phyloP scores from a whole-genome alignment of 768 basidiomycete genomes.

The Goffeauzyma gilvescens region DNA sequence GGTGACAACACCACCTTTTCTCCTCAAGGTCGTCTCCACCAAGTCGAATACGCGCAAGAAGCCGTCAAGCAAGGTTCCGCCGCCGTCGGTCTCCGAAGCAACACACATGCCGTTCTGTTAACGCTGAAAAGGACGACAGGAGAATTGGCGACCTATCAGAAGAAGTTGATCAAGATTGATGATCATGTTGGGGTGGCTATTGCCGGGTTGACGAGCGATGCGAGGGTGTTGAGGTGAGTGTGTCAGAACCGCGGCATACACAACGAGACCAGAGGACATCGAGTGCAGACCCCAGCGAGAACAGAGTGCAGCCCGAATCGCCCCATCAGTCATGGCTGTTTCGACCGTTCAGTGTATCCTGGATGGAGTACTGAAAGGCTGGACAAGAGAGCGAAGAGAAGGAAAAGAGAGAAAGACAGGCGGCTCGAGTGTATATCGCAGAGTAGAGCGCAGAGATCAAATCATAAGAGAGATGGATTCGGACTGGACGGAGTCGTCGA shows the following conservation, averaged over 20 bases:
- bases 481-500: too few relatives aligned
- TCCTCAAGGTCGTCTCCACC: slow-evolving; percentile 83
- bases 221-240: slow-evolving; percentile 76
- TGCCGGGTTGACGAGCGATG: slow-evolving; percentile 95
- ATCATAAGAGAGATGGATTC: too few relatives aligned
- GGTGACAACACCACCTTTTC: slow-evolving; percentile 66
- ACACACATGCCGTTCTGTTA: slow-evolving; percentile 79
- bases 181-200: slow-evolving; percentile 99
- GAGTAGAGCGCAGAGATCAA: too few relatives aligned
- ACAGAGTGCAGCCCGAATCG: too few relatives aligned
- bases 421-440: too few relatives aligned
- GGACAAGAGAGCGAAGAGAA: too few relatives aligned
- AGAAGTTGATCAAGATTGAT: slow-evolving; percentile 99
- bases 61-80: slow-evolving; percentile 99
- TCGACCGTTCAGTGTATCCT: too few relatives aligned
- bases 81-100: slow-evolving; percentile 86
- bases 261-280: too few relatives aligned
- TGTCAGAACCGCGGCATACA: not conserved
- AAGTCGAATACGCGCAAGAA: slow-evolving; percentile 91
- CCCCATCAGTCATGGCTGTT: too few relatives aligned
- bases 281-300: too few relatives aligned
- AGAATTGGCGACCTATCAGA: slow-evolving; percentile 96
- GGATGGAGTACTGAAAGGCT: too few relatives aligned
- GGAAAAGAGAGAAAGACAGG: too few relatives aligned
- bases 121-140: slow-evolving; percentile 96